A percentile compares a stretch with the other conserved stretches of the same genome.
Evolutionary conservation across 352 stramenopile species (phyloP).

Genomic region (Phytophthora capsici): DNA sequence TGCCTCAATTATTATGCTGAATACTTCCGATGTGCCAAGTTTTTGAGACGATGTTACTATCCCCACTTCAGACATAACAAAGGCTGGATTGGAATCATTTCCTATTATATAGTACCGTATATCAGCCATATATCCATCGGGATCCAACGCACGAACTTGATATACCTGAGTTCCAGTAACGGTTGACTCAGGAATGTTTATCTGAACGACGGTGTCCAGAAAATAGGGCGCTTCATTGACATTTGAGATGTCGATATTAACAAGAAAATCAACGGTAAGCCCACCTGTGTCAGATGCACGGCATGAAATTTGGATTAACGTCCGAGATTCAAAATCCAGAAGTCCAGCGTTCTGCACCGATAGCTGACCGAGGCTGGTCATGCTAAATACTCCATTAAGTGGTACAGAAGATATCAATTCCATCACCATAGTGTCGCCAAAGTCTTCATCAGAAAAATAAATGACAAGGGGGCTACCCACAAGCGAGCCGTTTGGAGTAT

Average conservation of each 20-base stretch:
- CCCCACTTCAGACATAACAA: constrained; percentile 12
- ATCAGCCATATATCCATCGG: constrained; percentile 11
- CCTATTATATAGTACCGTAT: constrained; percentile 26
- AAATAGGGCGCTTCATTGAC: constrained; percentile 37
- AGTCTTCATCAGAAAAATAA: constrained; percentile 34
- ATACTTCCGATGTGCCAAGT: constrained; percentile 12
- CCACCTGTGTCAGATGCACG: constrained; percentile 18
- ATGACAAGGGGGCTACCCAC: constrained; percentile 13
- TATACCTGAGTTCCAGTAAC: constrained; percentile 13
- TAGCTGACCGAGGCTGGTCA: constrained; percentile 17
- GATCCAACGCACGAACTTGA: constrained; percentile 20
- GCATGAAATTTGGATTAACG: constrained; percentile 18
- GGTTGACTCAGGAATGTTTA: constrained; percentile 24
- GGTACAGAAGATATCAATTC: constrained; percentile 15
- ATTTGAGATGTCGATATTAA: constrained; percentile 22
- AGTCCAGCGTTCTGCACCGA: constrained; percentile 16
- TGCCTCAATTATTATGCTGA: constrained; percentile 22
- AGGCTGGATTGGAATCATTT: background rate
- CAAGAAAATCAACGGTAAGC: constrained; percentile 20
- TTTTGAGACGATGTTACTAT: constrained; percentile 5
- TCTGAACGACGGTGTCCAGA: background rate
- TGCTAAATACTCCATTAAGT: constrained; percentile 8
- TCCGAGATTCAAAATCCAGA: constrained; percentile 27
- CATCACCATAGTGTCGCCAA: constrained; percentile 15
- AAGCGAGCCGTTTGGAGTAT: constrained; percentile 22